Percentiles rank a stretch among this genome's conserved stretches.
phyloP scores from a whole-genome alignment of 164 flowering plant species.

The Warburgia ugandensis region DNA sequence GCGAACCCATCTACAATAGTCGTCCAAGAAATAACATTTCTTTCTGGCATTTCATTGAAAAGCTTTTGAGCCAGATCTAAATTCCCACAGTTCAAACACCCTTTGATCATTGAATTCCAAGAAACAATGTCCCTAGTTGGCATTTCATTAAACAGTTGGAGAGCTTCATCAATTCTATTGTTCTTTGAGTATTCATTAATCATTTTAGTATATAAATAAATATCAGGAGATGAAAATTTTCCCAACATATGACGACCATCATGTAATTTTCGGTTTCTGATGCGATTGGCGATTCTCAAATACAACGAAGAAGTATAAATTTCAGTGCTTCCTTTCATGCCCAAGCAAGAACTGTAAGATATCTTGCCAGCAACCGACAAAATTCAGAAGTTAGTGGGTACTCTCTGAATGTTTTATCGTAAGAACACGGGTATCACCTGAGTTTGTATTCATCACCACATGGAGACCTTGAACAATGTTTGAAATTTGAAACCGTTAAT shows the following conservation, averaged over 20 bases:
- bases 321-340: no score
- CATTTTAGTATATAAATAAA: slow-evolving; percentile 7
- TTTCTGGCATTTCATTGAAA: slow-evolving; percentile 16
- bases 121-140: slow-evolving; percentile 11
- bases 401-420: no score
- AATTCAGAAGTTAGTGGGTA: no score
- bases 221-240: slow-evolving; percentile 5
- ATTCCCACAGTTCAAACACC: slow-evolving; percentile 8
- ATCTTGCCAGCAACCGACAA: no score
- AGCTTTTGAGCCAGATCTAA: slow-evolving; percentile 10
- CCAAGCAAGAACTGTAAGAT: no score
- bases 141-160: slow-evolving; percentile 9
- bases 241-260: slow-evolving; percentile 8
- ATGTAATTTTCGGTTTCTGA: slow-evolving; percentile 7
- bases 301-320: slow-evolving; percentile 1
- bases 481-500: no score
- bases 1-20: slow-evolving; percentile 12
- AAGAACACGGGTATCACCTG: no score
- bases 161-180: slow-evolving; percentile 4
- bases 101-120: slow-evolving; percentile 19
- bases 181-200: slow-evolving; percentile 2
- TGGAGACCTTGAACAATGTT: no score
- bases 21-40: slow-evolving; percentile 17
- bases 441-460: no score
- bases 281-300: slow-evolving; percentile 6